Percentiles rank a stretch among this genome's conserved stretches.
Evolutionary conservation across 2,329 filamentous ascomycete genomes (phyloP).

Genomic region (Fusarium poae): DNA sequence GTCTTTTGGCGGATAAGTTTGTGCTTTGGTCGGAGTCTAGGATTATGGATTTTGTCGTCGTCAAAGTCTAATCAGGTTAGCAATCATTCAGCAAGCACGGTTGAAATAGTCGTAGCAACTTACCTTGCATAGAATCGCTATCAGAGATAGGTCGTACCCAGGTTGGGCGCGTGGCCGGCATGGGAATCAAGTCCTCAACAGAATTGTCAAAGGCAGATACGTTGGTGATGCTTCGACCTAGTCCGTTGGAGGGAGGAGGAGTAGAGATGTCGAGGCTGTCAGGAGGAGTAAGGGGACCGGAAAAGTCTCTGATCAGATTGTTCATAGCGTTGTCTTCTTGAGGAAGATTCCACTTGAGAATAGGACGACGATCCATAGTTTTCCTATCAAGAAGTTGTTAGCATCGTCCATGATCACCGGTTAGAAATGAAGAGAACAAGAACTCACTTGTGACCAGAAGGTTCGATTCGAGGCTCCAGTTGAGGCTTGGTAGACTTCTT

Average conservation of each 20-base stretch:
- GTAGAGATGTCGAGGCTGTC: not conserved
- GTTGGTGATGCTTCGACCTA: not conserved
- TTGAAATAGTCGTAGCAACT: not conserved
- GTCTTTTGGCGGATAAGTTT: not conserved
- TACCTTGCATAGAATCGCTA: constrained; percentile 8
- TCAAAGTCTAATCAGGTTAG: constrained; percentile 4
- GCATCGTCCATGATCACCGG: not conserved
- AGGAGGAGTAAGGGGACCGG: not conserved
- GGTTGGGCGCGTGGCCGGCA: not conserved
- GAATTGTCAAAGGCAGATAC: constrained; percentile 3
- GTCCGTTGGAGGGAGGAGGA: not conserved
- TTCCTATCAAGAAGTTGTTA: constrained; percentile 15
- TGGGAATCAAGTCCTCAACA: not conserved
- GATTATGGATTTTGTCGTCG: not conserved
- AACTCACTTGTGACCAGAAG: constrained; percentile 17
- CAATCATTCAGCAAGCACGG: not conserved
- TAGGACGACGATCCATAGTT: not conserved
- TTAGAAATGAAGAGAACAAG: not conserved
- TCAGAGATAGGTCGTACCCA: not conserved
- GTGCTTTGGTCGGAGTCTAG: not conserved
- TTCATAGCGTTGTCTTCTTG: constrained; percentile 10
- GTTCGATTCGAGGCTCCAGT: too few species aligned
- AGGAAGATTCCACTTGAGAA: constrained; percentile 16
- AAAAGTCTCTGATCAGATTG: constrained; percentile 7
- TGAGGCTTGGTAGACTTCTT: too few species aligned